These are phyloP conservation scores for Phytophthora chlamydospora DNA, from an alignment of 352 stramenopile species.

Conservation along the genomic window DNA sequence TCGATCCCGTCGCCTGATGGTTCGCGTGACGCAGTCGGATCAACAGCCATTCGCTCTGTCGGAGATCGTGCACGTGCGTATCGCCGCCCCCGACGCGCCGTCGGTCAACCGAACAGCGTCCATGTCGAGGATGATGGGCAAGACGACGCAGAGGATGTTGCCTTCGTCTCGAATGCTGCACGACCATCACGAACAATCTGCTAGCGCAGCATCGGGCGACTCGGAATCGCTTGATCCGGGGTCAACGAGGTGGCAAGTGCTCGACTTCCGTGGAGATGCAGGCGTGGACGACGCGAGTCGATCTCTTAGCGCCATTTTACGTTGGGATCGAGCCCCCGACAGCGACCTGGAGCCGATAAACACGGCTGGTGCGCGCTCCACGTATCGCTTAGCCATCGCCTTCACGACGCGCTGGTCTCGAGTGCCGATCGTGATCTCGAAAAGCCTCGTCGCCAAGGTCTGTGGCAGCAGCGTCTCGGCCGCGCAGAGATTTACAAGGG, in stretches of 20 bases:
- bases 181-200: slow-evolving; percentile 21
- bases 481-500: slow-evolving; percentile 54
- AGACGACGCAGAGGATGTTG: slow-evolving; percentile 49
- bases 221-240: slow-evolving; percentile 14
- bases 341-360: slow-evolving; percentile 44
- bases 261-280: slow-evolving; percentile 41
- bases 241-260: slow-evolving; percentile 36
- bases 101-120: slow-evolving; percentile 37
- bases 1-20: slow-evolving; percentile 55
- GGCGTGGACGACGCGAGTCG: slow-evolving; percentile 50
- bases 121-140: slow-evolving; percentile 41
- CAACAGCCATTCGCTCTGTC: slow-evolving; percentile 55
- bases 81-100: slow-evolving; percentile 41
- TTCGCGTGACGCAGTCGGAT: slow-evolving; percentile 77
- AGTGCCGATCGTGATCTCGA: slow-evolving; percentile 67
- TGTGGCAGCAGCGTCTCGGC: slow-evolving; percentile 45
- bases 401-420: slow-evolving; percentile 55
- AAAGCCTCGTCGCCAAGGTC: slow-evolving; percentile 75
- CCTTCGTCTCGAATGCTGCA: slow-evolving; percentile 38
- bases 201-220: slow-evolving; percentile 8
- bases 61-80: slow-evolving; percentile 47
- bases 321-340: slow-evolving; percentile 52
- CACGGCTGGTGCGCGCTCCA: slow-evolving; percentile 46
- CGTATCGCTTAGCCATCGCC: slow-evolving; percentile 68
- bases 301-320: slow-evolving; percentile 54